These are phyloP conservation scores for Apiospora marii DNA, from an alignment of 2,329 filamentous ascomycete species.

Conservation along the genomic window DNA sequence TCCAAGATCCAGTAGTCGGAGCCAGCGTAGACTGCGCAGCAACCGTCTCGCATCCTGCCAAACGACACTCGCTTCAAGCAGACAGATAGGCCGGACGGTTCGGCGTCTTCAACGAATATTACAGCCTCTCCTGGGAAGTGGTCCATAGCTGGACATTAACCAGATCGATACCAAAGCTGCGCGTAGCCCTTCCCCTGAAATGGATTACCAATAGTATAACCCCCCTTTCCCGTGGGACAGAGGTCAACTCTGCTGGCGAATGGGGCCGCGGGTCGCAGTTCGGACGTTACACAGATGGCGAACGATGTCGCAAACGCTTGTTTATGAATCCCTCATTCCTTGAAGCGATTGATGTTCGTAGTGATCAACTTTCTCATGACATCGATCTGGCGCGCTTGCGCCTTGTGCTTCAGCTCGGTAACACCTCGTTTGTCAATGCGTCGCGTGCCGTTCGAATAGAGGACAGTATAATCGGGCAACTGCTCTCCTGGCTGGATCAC, in stretches of 20 bases:
- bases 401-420: conserved; percentile 68
- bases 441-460: conserved; percentile 70
- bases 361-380: conserved; percentile 72
- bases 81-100: background rate
- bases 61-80: background rate
- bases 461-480: conserved; percentile 72
- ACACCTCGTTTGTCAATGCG: conserved; percentile 67
- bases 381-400: conserved; percentile 72
- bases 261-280: background rate
- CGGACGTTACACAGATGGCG: background rate
- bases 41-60: background rate
- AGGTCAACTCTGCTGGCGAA: background rate
- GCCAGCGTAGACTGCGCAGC: background rate
- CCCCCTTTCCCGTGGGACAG: background rate
- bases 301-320: background rate
- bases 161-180: background rate
- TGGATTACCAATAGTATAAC: background rate
- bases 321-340: background rate
- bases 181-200: background rate
- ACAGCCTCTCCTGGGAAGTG: background rate
- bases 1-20: background rate
- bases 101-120: background rate
- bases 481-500: conserved; percentile 63
- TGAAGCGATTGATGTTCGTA: conserved; percentile 64
- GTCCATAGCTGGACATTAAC: background rate